A percentile compares a stretch with the other conserved stretches of the same genome.
These are phyloP conservation scores for Lachancea nothofagi DNA, from an alignment of 805 yeast genomes.

Conservation along the genomic window DNA sequence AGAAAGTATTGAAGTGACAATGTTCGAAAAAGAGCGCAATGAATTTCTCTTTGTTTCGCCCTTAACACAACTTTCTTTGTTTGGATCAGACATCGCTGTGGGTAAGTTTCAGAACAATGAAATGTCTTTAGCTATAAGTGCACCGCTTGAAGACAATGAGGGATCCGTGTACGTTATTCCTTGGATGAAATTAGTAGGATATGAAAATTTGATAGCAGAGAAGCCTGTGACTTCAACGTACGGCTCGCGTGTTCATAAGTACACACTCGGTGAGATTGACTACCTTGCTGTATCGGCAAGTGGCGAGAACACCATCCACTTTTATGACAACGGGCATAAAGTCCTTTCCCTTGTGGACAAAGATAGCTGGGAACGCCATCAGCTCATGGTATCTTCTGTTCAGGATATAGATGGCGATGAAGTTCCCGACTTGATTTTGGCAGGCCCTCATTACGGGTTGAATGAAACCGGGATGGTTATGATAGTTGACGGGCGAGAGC, in stretches of 20 bases:
- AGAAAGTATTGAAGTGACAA: not conserved
- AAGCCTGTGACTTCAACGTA: slow-evolving; percentile 27
- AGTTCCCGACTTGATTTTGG: slow-evolving; percentile 39
- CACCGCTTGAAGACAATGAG: slow-evolving; percentile 40
- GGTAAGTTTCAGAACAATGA: slow-evolving; percentile 39
- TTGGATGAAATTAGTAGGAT: slow-evolving; percentile 26
- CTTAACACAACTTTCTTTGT: slow-evolving; percentile 30
- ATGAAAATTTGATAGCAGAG: not conserved
- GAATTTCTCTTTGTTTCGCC: slow-evolving; percentile 20
- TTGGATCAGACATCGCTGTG: slow-evolving; percentile 42
- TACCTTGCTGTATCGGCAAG: slow-evolving; percentile 47
- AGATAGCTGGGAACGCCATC: slow-evolving; percentile 17
- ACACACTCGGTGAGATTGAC: slow-evolving; percentile 28
- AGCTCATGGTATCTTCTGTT: slow-evolving; percentile 33
- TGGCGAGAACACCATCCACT: slow-evolving; percentile 41
- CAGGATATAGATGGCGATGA: slow-evolving; percentile 38
- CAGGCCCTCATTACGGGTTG: slow-evolving; percentile 40
- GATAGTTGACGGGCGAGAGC: slow-evolving; percentile 14
- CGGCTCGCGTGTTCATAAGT: slow-evolving; percentile 38
- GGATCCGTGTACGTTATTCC: slow-evolving; percentile 46
- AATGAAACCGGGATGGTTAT: slow-evolving; percentile 21
- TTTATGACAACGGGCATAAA: slow-evolving; percentile 30
- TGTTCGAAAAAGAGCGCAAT: not conserved
- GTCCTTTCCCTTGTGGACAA: slow-evolving; percentile 26
- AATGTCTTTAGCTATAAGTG: slow-evolving; percentile 44